Conservation (phyloP, 2,329 filamentous ascomycete species). For the Berkeleyomyces basicola region DNA sequence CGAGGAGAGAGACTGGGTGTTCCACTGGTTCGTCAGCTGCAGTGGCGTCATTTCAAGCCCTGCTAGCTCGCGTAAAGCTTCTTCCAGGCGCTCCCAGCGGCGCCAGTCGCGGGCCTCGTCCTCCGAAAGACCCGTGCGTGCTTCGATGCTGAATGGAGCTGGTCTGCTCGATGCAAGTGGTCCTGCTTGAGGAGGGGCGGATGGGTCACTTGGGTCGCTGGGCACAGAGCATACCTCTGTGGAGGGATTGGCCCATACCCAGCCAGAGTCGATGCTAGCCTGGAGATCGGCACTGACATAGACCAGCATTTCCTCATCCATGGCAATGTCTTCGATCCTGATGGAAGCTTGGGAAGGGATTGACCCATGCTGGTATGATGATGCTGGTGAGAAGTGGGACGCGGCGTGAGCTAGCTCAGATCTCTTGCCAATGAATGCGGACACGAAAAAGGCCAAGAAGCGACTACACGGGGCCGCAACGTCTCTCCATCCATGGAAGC, state of each 20-base stretch:
- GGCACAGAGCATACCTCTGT: conserved; percentile 14
- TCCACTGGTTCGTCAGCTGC: conserved; percentile 13
- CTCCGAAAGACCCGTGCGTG: conserved; percentile 34
- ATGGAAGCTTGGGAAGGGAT: background rate
- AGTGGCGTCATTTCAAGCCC: conserved; percentile 3
- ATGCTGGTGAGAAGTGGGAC: background rate
- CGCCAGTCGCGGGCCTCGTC: conserved; percentile 54
- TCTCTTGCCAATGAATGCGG: conserved; percentile 41
- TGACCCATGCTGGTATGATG: conserved; percentile 7
- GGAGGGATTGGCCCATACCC: conserved; percentile 48
- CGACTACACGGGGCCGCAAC: conserved; percentile 66
- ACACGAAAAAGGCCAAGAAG: conserved; percentile 67
- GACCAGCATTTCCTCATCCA: conserved; percentile 75
- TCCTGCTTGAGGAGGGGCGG: conserved; percentile 13
- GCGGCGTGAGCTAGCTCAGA: conserved; percentile 23
- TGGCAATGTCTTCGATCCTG: conserved; percentile 25
- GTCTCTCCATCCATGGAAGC: conserved; percentile 53
- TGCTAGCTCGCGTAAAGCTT: conserved; percentile 12
- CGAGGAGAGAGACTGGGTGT: background rate
- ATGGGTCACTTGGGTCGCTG: conserved; percentile 15
- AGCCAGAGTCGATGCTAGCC: conserved; percentile 42
- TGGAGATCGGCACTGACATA: conserved; percentile 81
- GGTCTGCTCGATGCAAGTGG: conserved; percentile 20
- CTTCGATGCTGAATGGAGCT: conserved; percentile 29
- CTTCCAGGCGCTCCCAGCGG: conserved; percentile 63